phyloP scores from a whole-genome alignment of 352 stramenopile genomes.

The Phytopythium mirpurense region DNA sequence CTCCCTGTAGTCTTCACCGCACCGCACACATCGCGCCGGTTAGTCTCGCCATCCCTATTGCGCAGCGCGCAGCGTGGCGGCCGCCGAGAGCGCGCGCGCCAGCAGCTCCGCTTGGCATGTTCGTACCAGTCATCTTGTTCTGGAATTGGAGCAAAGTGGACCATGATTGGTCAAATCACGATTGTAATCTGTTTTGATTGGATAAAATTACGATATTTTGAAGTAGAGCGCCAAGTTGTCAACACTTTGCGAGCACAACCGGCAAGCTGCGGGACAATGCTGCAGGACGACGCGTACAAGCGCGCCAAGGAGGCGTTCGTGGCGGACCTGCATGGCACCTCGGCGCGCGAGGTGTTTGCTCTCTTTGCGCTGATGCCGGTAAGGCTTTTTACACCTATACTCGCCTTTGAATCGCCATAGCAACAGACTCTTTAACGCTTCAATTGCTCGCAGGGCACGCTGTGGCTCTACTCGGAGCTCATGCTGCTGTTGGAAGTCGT shows the following conservation, averaged over 20 bases:
- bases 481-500: slow-evolving; percentile 71
- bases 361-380: slow-evolving; percentile 76
- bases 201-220: slow-evolving; percentile 4
- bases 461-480: slow-evolving; percentile 84
- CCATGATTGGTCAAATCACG: slow-evolving; percentile 28
- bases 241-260: not conserved
- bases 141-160: slow-evolving; percentile 12
- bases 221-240: no score
- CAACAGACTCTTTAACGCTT: not conserved
- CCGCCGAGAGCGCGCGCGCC: not conserved
- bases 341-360: slow-evolving; percentile 61
- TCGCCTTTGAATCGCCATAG: not conserved
- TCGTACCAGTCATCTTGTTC: slow-evolving; percentile 60
- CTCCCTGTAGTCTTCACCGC: slow-evolving; percentile 74
- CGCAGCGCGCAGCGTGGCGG: not conserved
- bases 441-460: slow-evolving; percentile 28
- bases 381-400: slow-evolving; percentile 3
- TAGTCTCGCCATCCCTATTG: not conserved
- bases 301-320: slow-evolving; percentile 82
- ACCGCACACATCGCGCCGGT: slow-evolving; percentile 3
- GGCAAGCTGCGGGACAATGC: slow-evolving; percentile 45
- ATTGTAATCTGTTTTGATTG: slow-evolving; percentile 15
- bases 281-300: slow-evolving; percentile 73
- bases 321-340: slow-evolving; percentile 59
- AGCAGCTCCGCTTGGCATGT: slow-evolving; percentile 10